phyloP scores from a whole-genome alignment of 257 asterid genomes.

The Solanum pennellii region DNA sequence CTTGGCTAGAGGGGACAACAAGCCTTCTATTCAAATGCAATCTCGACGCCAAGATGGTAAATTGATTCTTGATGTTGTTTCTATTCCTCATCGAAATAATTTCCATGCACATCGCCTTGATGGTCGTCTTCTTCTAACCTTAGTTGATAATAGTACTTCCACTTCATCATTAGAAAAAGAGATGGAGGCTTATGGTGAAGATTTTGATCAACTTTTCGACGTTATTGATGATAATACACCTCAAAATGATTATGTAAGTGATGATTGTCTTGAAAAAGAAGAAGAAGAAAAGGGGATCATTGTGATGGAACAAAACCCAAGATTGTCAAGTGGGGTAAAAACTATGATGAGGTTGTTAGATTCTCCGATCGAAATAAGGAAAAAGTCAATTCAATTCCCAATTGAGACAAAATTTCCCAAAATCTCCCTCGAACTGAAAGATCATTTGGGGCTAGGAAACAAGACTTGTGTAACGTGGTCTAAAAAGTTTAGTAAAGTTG shows the following conservation, averaged over 20 bases:
- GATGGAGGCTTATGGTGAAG: slow-evolving; percentile 6
- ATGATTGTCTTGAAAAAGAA: background rate
- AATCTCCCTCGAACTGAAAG: background rate
- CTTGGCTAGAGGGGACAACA: slow-evolving; percentile 27
- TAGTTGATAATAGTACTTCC: slow-evolving; percentile 3
- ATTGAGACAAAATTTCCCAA: background rate
- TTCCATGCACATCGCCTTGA: slow-evolving; percentile 49
- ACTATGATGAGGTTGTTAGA: slow-evolving; percentile 8
- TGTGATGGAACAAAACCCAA: slow-evolving; percentile 9
- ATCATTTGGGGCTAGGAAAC: background rate
- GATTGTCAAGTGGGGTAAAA: slow-evolving; percentile 18
- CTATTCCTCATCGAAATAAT: slow-evolving; percentile 35
- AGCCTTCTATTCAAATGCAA: slow-evolving; percentile 45
- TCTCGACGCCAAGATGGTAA: slow-evolving; percentile 54
- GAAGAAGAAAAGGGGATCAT: background rate
- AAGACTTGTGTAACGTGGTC: background rate
- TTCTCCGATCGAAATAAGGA: background rate
- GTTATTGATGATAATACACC: slow-evolving; percentile 7
- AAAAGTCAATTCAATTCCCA: background rate
- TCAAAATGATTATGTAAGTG: background rate
- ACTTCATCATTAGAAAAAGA: background rate
- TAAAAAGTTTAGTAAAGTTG: background rate
- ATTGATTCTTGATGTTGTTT: slow-evolving; percentile 64
- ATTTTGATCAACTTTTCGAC: slow-evolving; percentile 4
- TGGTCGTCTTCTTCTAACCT: slow-evolving; percentile 63